Base-by-base conservation (phyloP, 2,329 filamentous ascomycete genomes). In the Neodidymelliopsis sp. region DNA sequence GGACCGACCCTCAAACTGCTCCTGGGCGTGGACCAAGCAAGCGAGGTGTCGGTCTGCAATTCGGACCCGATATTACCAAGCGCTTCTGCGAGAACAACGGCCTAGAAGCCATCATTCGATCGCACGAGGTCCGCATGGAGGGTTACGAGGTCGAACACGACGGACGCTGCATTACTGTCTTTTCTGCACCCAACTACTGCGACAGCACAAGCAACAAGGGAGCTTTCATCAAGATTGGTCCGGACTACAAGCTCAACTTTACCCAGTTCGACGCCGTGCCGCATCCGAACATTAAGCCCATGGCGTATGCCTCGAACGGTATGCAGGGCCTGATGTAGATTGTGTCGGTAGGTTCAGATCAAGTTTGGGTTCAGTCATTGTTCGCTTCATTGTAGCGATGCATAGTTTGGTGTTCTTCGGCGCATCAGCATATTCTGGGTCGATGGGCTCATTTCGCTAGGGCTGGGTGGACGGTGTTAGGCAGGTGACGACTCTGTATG, bases 131-230 rank as follows among this genome's bases (percentile, higher is more conserved):
- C 20, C 86, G 94, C 64, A 99, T 99, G 94, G 92, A 94, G 53
- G 94, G 94, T n/a, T 99, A 97, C 69, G 93, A 99, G 73, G 89
- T 96, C 60, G 93, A 99, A 79, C 94, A 99, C 72, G 89, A 94
- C 64, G 94, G 93, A 57, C 87, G 85, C 63, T 99, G 94, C 73
- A 97, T 99, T 64, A 99, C 94, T 86, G 94, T 99, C 62, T 99
- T 99, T 80, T 97, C 93, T 29, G 94, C 94, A 19, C 94, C 94
- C 28, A 96, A 87, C 74, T 99, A 99, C 74, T 99, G 94, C 75
- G 94, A 99, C 72, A 91, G 91, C 64, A 97, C 94, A 0, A 93
- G 96, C 78, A 99, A 99, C 77, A 94, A 92, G 78, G 94, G 94
- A 57, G 94, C 94, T 13, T 99, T 95, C 75, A 99, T 99, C 83